Evolutionary conservation across 805 yeast species (phyloP), one percentile per base, ranked within the genome.

Genomic region (Hanseniaspora pseudoguilliermondii): DNA sequence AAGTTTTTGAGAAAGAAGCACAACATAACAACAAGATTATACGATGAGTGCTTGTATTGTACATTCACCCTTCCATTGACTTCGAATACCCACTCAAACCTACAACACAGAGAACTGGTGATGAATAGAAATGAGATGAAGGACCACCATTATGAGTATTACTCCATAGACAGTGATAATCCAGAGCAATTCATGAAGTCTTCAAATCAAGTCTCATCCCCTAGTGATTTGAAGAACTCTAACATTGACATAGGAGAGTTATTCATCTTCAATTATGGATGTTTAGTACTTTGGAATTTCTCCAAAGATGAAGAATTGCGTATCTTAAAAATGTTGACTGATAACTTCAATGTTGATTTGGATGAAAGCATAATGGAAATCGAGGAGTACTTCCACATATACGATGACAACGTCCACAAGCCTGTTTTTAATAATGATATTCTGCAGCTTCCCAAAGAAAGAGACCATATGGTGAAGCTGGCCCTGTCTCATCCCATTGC

Each of bases 261-360:
- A 74, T 93, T 93, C 64, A 78, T 93, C 15, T 81, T 91, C 66
- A 82, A 81, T 54, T 93, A 93, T 66, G 98, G 98, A 21, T 95
- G 91, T 15, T 88, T 93, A n/a, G 97, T 93, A 21, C 90, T 93
- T 64, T 93, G 98, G 98, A 93, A 93, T 65, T 89, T 93, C 62
- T 81, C 91, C 2, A 96, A 89, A 65, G 74, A 79, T 8, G 96
- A 93, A 65, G 98, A 93, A 64, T 89, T 89, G 71, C 93, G 91
- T 63, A 81, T 93, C 20, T 75, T 93, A 55, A 97, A 97, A 0
- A 27, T 51, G 35, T 23, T 51, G 15, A 46, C 49, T 11, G 49
- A 46, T 10, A 46, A 46, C 11, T 46, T 46, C 27, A 51, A 51
- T 20, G 98, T 93, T 65, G 73, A 93, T 60, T 84, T 80, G 40